Evolutionary conservation across 164 flowering plant genomes (phyloP), one percentile per base, ranked within the genome.

Genomic region (Annona squamosa): DNA sequence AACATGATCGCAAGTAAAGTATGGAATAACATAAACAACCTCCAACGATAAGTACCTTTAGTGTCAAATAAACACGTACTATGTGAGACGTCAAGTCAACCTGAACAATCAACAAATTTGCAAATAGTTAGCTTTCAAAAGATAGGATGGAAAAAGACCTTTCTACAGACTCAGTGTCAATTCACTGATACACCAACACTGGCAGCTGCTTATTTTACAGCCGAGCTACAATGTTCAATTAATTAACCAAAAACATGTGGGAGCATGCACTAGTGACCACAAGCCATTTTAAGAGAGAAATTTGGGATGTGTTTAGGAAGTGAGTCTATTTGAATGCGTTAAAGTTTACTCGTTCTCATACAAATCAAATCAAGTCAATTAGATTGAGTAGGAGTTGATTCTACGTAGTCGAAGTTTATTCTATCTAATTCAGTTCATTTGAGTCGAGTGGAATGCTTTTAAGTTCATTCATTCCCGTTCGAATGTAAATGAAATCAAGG

Each of bases 51-150:
- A 52, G 18, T 86, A 94, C 99, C 99, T 92, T 90, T 77, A 94
- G 76, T 61, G 97, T 90, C 79, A 91, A 78, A 84, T 68, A 92
- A 76, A 84, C 91, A 81, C 82, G 88, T 45, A 89, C 81, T 19
- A 91, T 90, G 80, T 88, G 97, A 19, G 99, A 90, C 57, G 84
- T 86, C 90, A 92, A 82, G 78, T 94, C 99, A 77, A 94, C 86
- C 99, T 94, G 97, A 88, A 89, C 18, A 74, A 75, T 47, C 2
- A 76, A 41, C 42, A 37, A 76, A 46, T 12, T 56, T 26, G 67
- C 56, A 42, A 68, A 41, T n/a, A 12, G 43, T 63, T 67, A 45
- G 65, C 52, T 18, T 67, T 52, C 56, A 44, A 72, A 72, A 1
- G 77, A 42, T 16, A 10, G 48, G 62, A 45, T 61, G 10, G 46